Base-by-base conservation (phyloP, 2,329 filamentous ascomycete species). In the Cordyceps pruinosa region DNA sequence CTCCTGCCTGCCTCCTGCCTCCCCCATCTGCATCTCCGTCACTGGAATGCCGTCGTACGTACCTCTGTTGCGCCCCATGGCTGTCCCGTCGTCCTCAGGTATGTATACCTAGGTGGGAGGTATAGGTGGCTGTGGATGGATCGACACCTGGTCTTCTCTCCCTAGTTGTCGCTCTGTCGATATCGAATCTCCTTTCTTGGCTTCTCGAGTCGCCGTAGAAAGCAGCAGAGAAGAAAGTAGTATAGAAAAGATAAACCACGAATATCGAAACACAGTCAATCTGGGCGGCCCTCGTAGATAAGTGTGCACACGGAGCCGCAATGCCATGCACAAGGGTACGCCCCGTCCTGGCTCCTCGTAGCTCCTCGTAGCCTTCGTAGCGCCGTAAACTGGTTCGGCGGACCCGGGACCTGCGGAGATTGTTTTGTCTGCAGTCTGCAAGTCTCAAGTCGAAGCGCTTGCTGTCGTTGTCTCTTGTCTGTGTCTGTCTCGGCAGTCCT, bases 41-140 rank as follows among this genome's bases (percentile, higher is more conserved):
- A 41, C 52, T 59, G 58, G 58, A 59, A 59, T 59, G 58, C 34
- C n/a, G n/a, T n/a, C n/a, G 39, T 49, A 59, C 58, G 52, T 53
- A 59, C 58, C 58, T 59, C 58, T 56, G 28, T 56, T 59, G 46
- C 58, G 58, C 35, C 52, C 58, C 58, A 59, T 59, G 53, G 47
- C 39, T 57, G 32, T 41, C 10, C 10, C n/a, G 37, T 21, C 9
- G 53, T 57, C 23, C 12, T 17, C 46, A 21, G 41, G 53, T 56
- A 48, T 56, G 53, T 48, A 23, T 45, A 41, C 7, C 7, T 35
- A 35, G 34, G 7, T 35, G 13, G 28, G 5, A 32, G 28, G 28
- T 32, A 32, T 32, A 10, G 28, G 10, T 32, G 10, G n/a, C n/a
- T n/a, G n/a, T n/a, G n/a, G n/a, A n/a, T n/a, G n/a, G n/a, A n/a